phyloP scores from a whole-genome alignment of 2,329 filamentous ascomycete species.

The Cordyceps tenuipes region DNA sequence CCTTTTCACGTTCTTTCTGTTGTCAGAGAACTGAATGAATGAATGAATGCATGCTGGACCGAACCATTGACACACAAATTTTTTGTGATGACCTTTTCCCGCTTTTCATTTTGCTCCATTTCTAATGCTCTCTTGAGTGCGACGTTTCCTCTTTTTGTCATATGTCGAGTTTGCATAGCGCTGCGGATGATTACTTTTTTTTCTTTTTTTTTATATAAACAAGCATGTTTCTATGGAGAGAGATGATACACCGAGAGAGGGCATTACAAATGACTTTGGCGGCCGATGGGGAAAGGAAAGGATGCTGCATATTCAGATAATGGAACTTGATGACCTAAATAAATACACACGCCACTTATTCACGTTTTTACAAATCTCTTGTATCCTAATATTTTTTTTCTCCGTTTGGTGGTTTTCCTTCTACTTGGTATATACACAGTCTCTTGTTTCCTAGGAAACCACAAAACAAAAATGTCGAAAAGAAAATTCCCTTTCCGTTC shows the following conservation, averaged over 20 bases:
- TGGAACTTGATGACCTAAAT: neutral
- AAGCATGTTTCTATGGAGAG: neutral
- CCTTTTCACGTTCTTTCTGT: neutral
- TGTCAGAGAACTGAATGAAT: neutral
- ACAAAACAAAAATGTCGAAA: neutral
- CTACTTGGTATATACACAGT: conserved; percentile 8
- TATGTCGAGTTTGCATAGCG: conserved; percentile 6
- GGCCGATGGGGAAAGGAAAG: neutral
- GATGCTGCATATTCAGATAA: neutral
- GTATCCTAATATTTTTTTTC: neutral
- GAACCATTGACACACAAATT: neutral
- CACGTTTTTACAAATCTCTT: neutral
- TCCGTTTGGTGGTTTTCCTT: neutral
- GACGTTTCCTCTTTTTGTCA: neutral
- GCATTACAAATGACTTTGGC: neutral
- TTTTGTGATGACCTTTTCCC: neutral
- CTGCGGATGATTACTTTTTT: neutral
- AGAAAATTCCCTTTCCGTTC: neutral
- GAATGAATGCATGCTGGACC: neutral
- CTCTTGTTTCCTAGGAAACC: neutral
- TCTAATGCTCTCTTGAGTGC: neutral
- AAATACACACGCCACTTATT: conserved; percentile 4
- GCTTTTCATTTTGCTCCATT: neutral
- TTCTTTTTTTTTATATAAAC: neutral
- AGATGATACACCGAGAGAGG: neutral